Percentiles rank a stretch among this genome's conserved stretches.
Conservation (phyloP, 2,329 filamentous ascomycete genomes). For the Neopestalotiopsis sp. region DNA sequence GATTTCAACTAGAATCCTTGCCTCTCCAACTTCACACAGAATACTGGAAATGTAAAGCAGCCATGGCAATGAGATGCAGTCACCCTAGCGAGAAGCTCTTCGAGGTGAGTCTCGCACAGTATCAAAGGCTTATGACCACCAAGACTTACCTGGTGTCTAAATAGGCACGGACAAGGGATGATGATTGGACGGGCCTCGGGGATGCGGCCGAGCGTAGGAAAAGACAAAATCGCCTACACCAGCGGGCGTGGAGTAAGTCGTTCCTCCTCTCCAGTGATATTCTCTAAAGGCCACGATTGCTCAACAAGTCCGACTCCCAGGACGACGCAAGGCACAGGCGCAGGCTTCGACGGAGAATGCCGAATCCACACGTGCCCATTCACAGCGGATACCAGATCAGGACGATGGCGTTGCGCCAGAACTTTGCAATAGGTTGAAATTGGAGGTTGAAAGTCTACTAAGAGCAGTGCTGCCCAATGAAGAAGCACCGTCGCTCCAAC, state of each 20-base stretch:
- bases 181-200: slow-evolving; percentile 41
- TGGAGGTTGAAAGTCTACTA: neutral
- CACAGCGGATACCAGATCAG: neutral
- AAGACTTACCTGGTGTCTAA: neutral
- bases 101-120: neutral
- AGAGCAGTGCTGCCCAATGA: neutral
- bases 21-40: slow-evolving; percentile 13
- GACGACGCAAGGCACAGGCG: neutral
- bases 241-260: slow-evolving; percentile 39
- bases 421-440: neutral
- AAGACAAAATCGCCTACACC: slow-evolving; percentile 41
- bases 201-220: slow-evolving; percentile 36
- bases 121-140: neutral
- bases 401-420: neutral
- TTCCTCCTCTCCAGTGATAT: neutral
- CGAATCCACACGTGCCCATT: neutral
- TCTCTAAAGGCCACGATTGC: neutral
- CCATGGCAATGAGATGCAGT: neutral
- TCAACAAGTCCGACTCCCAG: neutral
- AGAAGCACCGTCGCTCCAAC: slow-evolving; percentile 15
- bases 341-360: neutral
- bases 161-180: slow-evolving; percentile 30
- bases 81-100: neutral
- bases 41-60: neutral
- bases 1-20: neutral